These are phyloP conservation scores for Saccharomycopsis sp. DNA, from an alignment of 805 yeast genomes.

Conservation along the genomic window DNA sequence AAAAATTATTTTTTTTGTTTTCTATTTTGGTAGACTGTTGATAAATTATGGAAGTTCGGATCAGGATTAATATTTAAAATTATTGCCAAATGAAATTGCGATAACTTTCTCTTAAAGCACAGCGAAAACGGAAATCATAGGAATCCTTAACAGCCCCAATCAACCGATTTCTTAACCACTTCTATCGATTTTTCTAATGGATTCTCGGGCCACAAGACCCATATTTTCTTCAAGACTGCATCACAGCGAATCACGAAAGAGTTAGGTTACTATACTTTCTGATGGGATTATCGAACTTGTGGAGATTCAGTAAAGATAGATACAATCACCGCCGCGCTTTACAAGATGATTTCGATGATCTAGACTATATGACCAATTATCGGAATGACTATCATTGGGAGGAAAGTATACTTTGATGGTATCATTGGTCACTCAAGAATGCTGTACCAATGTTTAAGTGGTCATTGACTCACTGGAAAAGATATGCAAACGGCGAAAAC, in stretches of 20 bases:
- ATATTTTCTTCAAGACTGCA: slow-evolving; percentile 62
- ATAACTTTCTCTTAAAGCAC: neutral
- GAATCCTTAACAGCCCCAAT: neutral
- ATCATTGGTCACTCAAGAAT: slow-evolving; percentile 76
- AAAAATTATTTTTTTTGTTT: too few species aligned
- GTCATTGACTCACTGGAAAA: slow-evolving; percentile 42
- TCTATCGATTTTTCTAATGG: slow-evolving; percentile 72
- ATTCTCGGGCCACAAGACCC: slow-evolving; percentile 75
- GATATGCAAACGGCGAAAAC: slow-evolving; percentile 21
- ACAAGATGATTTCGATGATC: slow-evolving; percentile 61
- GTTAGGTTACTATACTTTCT: slow-evolving; percentile 55
- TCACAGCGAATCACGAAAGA: slow-evolving; percentile 54
- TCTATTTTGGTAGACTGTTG: too few species aligned
- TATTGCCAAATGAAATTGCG: neutral
- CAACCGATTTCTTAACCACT: slow-evolving; percentile 33
- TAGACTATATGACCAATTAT: slow-evolving; percentile 36
- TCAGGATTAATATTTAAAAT: neutral
- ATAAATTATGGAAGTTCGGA: too few species aligned
- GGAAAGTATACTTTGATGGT: slow-evolving; percentile 41
- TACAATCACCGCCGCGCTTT: slow-evolving; percentile 35
- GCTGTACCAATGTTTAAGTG: slow-evolving; percentile 68
- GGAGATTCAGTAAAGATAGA: slow-evolving; percentile 54
- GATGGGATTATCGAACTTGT: slow-evolving; percentile 83
- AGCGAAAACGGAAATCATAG: neutral
- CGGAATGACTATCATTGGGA: slow-evolving; percentile 6